Evolutionary conservation across 345 rosid genomes (phyloP).

Genomic region (Euphorbia peplus): DNA sequence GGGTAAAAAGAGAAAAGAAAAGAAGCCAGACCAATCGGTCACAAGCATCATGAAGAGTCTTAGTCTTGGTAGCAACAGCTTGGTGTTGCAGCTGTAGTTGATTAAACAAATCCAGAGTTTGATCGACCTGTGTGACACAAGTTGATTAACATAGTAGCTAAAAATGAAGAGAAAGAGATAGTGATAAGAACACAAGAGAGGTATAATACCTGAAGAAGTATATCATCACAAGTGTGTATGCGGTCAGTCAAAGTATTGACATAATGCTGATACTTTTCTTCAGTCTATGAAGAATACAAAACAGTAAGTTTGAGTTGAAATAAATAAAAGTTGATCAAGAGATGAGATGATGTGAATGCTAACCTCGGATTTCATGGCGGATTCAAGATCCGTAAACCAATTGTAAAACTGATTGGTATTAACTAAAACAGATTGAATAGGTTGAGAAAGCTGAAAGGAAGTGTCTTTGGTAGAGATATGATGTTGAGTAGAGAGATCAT

Average conservation of each 20-base stretch:
- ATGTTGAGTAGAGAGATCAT: slow-evolving; percentile 48
- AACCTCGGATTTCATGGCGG: slow-evolving; percentile 98
- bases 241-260: slow-evolving; percentile 75
- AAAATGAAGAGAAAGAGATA: slow-evolving; percentile 10
- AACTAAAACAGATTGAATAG: slow-evolving; percentile 73
- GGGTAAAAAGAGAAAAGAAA: slow-evolving; percentile 12
- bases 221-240: slow-evolving; percentile 82
- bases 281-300: slow-evolving; percentile 51
- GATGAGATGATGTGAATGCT: slow-evolving; percentile 35
- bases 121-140: slow-evolving; percentile 68
- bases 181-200: too few relatives aligned
- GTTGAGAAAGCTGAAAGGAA: slow-evolving; percentile 52
- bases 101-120: slow-evolving; percentile 76
- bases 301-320: slow-evolving; percentile 14
- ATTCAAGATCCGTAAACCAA: slow-evolving; percentile 98
- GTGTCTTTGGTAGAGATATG: slow-evolving; percentile 41
- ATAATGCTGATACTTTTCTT: slow-evolving; percentile 92
- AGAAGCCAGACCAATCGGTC: slow-evolving; percentile 69
- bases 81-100: slow-evolving; percentile 88
- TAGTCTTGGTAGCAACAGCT: slow-evolving; percentile 92
- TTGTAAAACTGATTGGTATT: slow-evolving; percentile 94
- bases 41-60: slow-evolving; percentile 98
- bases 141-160: neutral
- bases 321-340: slow-evolving; percentile 19
- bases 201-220: slow-evolving; percentile 78